These are phyloP conservation scores for Rhytidiadelphus loreus DNA, from an alignment of 225 moss, liverwort and hornwort species.

Conservation along the genomic window DNA sequence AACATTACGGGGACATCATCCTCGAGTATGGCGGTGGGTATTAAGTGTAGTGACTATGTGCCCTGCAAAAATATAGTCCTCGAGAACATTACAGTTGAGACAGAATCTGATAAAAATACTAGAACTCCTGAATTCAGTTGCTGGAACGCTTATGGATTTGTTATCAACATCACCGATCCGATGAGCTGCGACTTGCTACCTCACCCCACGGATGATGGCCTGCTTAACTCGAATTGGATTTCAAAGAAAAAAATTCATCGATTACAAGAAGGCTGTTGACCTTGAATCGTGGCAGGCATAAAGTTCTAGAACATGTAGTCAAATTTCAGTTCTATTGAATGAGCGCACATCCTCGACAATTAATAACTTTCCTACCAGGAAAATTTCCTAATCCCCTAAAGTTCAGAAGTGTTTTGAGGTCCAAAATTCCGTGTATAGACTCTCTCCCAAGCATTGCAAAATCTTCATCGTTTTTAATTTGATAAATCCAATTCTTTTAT, in stretches of 20 bases:
- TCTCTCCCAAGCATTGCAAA: background rate
- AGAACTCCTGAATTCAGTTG: conserved; percentile 16
- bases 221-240: background rate
- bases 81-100: conserved; percentile 24
- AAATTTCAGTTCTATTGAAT: background rate
- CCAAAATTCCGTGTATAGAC: background rate
- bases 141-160: conserved; percentile 34
- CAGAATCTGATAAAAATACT: background rate
- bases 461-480: background rate
- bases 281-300: background rate
- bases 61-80: conserved; percentile 41
- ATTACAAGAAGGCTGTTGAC: background rate
- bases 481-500: background rate
- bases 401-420: background rate
- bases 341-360: background rate
- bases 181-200: conserved; percentile 30
- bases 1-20: conserved; percentile 38
- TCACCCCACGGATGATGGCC: background rate
- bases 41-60: conserved; percentile 36
- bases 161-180: background rate
- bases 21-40: conserved; percentile 15
- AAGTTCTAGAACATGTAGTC: background rate
- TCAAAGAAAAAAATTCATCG: background rate
- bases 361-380: background rate
- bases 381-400: background rate